Base-by-base conservation (phyloP, 306 rosid species). In the Rosa persica region DNA sequence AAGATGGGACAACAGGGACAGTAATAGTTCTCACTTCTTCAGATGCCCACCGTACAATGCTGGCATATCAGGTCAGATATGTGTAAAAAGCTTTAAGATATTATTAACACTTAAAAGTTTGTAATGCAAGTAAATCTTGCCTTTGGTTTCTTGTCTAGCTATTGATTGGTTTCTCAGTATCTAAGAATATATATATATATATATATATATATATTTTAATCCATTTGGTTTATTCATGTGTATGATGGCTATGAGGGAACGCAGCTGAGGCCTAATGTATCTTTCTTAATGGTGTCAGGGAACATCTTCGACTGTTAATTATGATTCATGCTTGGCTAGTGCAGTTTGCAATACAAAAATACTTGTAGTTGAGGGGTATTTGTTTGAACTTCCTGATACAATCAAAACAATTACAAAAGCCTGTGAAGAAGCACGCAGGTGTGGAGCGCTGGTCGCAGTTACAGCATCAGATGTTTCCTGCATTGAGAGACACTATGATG, bases 1-100 rank as follows among this genome's bases (percentile, higher is more conserved):
- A 83, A 81, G 98, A 93, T 74, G 98, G 93, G 72, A 93, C 98
- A 54, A 95, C 98, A 8, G 98, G 98, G 80, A 95, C 98, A 4
- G 98, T 95, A 54, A 93, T 95, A 77, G 98, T 95, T 83, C 98
- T 95, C 79, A 92, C 98, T 11, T 92, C 98, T 69, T 92, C 98
- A 44, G 98, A 95, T 88, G 98, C 98, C 52, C 98, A 95, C 30
- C 98, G 98, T 62, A 92, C 99, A 61, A 93, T 92, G 99, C 92
- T 95, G 70, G 88, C 99, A 36, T 95, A 92, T 87, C 98, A 95
- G 98, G 99, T 90, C 16, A 67, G 39, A 51, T 80, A n/a, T 48
- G 11, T 25, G 43, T 30, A 8, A 8, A 9, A 27, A 34, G 20
- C 66, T 64, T 58, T 72, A 42, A 67, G n/a, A 25, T n/a, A n/a